Base-by-base conservation (phyloP, 2,329 filamentous ascomycete species). In the Aplosporella prunicola region DNA sequence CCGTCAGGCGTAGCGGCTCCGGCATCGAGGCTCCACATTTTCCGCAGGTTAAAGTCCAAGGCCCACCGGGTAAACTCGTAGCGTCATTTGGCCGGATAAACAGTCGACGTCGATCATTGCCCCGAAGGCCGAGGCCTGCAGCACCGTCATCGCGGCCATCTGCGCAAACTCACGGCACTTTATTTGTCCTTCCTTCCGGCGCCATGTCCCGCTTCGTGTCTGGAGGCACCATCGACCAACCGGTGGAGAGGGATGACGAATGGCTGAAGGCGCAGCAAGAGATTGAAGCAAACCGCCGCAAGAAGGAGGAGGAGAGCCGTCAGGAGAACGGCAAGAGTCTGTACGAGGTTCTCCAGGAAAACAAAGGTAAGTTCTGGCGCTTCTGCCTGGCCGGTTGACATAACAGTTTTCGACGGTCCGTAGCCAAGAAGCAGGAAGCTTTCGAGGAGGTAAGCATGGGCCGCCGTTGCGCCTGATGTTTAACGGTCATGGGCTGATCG, bases 381-480 rank as follows among this genome's bases (percentile, higher is more conserved):
- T 9, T 31, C 15, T 24, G 17, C 15, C n/a, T 22, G 4, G 23
- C 15, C 24, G 42, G 42, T 48, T 58, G 43, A 58, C 48, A 55
- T 58, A 48, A 50, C 49, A 58, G 55, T 38, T 51, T 46, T 40
- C 42, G 36, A 32, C 37, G 31, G 32, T 46, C 31, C 41, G 45
- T 40, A 81, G 82, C 78, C 46, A 81, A 82, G 41, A 89, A 88
- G 60, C 81, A 89, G 62, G 82, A 83, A 14, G 82, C 79, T 7
- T 86, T 87, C 56, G 83, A 87, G 56, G 83, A 89, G 58, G 69
- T 53, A 42, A 14, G 29, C 6, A 22, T 28, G 18, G 20, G n/a
- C 14, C 30, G 18, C 10, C 9, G 17, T 13, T 9, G 9, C 14
- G 8, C 5, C n/a, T 9, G 8, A 8, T 5, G 9, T 9, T 10